phyloP scores from a whole-genome alignment of 176 grass and related monocot species.

The Carex myosuroides region DNA sequence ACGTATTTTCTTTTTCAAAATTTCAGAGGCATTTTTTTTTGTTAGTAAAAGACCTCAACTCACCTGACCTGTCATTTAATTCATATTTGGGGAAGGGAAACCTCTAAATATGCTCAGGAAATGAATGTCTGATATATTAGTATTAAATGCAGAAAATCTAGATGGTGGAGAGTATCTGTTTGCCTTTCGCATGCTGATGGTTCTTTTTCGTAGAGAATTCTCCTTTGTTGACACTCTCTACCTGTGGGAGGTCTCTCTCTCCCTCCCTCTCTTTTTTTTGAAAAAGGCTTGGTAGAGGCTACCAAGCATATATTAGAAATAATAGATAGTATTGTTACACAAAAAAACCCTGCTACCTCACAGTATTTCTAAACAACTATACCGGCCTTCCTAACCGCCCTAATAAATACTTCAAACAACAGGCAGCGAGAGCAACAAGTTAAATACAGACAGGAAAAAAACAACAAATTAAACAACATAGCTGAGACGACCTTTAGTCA shows the following conservation, averaged over 20 bases:
- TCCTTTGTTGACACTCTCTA: slow-evolving; percentile 89
- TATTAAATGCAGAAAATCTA: slow-evolving; percentile 61
- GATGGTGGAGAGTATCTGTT: slow-evolving; percentile 96
- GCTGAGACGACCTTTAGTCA: no score
- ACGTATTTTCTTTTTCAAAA: background rate
- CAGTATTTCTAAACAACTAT: no score
- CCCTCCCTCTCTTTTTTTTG: background rate
- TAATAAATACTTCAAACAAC: no score
- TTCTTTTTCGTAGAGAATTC: slow-evolving; percentile 92
- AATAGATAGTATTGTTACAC: no score
- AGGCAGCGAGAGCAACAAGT: no score
- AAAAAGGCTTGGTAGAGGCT: no score
- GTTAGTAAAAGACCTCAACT: background rate
- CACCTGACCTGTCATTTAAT: background rate
- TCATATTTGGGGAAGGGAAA: background rate
- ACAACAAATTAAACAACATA: no score
- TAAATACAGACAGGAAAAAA: no score
- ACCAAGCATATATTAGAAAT: no score
- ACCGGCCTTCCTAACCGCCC: no score
- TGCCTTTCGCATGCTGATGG: slow-evolving; percentile 97
- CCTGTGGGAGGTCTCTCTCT: slow-evolving; percentile 90
- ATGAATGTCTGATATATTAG: background rate
- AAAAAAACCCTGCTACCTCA: no score
- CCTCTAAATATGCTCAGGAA: background rate
- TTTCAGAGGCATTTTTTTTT: background rate